Evolutionary conservation across 2,329 filamentous ascomycete genomes (phyloP).

Genomic region (Periconia digitata): DNA sequence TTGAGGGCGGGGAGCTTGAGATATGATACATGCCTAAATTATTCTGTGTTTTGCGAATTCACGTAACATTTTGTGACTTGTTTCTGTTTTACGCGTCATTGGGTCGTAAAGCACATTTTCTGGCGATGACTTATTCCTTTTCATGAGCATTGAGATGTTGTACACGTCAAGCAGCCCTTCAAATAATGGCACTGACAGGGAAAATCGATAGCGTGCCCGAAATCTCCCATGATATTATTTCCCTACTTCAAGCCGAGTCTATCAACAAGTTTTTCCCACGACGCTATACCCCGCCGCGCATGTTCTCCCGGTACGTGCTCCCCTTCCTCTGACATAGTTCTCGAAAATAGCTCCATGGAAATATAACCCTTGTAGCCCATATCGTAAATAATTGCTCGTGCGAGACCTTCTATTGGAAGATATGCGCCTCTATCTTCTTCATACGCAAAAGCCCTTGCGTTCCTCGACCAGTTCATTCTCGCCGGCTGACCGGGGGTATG

Average conservation of each 20-base stretch:
- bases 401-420: neutral
- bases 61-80: no score
- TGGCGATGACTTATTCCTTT: no score
- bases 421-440: neutral
- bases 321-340: neutral
- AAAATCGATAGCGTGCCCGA: no score
- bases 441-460: neutral
- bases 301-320: neutral
- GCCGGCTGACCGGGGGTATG: neutral
- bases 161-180: no score
- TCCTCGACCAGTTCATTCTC: neutral
- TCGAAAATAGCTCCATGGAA: neutral
- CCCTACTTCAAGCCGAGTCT: neutral
- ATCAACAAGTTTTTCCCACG: neutral
- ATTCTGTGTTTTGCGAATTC: no score
- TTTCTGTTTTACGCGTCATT: no score
- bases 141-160: no score
- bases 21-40: neutral
- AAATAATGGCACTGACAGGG: no score
- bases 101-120: no score
- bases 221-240: no score
- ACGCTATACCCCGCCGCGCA: neutral
- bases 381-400: neutral
- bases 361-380: neutral
- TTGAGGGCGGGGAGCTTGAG: neutral